These are phyloP conservation scores for Acer negundo DNA, from an alignment of 345 rosid species.

Conservation along the genomic window DNA sequence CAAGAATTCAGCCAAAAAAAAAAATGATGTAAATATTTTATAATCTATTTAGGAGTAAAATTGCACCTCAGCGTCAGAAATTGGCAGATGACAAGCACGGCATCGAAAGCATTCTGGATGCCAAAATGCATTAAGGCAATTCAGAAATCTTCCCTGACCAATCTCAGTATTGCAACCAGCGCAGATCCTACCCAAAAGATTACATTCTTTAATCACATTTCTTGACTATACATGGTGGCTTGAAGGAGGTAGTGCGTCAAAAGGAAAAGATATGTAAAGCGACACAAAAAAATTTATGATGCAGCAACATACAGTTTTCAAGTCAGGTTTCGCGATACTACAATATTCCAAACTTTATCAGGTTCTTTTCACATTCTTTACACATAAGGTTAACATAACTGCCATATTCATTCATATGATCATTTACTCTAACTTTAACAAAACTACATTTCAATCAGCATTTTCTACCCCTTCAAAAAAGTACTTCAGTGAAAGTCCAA, in stretches of 20 bases:
- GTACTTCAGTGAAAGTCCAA: neutral
- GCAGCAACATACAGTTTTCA: neutral
- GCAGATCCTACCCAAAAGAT: slow-evolving; percentile 63
- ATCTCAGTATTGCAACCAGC: slow-evolving; percentile 91
- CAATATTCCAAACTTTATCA: neutral
- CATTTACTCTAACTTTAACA: neutral
- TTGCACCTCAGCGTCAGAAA: slow-evolving; percentile 86
- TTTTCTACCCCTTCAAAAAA: neutral
- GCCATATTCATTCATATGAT: neutral
- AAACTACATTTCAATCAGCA: slow-evolving; percentile 7
- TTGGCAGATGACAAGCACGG: slow-evolving; percentile 74
- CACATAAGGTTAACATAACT: neutral
- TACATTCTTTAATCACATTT: slow-evolving; percentile 11
- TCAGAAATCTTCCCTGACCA: slow-evolving; percentile 84
- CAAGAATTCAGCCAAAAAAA: slow-evolving; percentile 4
- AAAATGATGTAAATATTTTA: neutral
- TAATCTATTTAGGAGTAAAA: slow-evolving; percentile 7
- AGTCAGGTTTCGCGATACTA: neutral
- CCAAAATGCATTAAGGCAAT: slow-evolving; percentile 83
- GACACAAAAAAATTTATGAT: slow-evolving; percentile 4
- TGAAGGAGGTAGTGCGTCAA: neutral
- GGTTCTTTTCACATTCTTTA: neutral
- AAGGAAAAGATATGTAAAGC: neutral
- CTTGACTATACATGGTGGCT: slow-evolving; percentile 8
- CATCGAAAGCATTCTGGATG: slow-evolving; percentile 97